Conservation (phyloP, 768 basidiomycete species). For the Hysterangium stoloniferum region DNA sequence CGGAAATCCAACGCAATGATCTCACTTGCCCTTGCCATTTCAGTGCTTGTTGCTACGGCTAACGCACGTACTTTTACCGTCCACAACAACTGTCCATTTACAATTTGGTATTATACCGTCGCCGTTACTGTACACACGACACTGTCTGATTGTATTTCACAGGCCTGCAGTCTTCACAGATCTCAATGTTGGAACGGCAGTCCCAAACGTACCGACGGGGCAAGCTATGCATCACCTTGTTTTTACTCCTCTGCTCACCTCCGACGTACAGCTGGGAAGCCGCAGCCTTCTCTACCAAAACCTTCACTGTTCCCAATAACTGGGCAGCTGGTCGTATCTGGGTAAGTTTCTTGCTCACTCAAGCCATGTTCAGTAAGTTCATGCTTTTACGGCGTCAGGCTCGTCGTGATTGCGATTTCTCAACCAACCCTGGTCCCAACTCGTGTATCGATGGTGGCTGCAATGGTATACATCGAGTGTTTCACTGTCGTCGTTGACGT, state of each 20-base stretch:
- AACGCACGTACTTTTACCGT: conserved; percentile 49
- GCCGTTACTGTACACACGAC: too few species aligned
- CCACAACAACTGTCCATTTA: conserved; percentile 58
- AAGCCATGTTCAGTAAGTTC: background rate
- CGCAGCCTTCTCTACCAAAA: conserved; percentile 28
- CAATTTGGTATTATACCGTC: conserved; percentile 64
- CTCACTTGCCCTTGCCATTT: too few species aligned
- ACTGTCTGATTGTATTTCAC: conserved; percentile 1
- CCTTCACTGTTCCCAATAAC: conserved; percentile 49
- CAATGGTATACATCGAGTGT: conserved; percentile 35
- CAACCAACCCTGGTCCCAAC: conserved; percentile 39
- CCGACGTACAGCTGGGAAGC: conserved; percentile 32
- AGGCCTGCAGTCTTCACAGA: conserved; percentile 57
- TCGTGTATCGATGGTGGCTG: conserved; percentile 62
- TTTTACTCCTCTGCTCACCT: too few species aligned
- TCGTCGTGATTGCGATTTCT: conserved; percentile 58
- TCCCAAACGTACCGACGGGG: conserved; percentile 41
- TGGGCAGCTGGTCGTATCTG: conserved; percentile 62
- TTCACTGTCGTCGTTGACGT: background rate
- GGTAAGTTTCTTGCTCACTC: conserved; percentile 27
- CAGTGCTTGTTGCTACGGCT: background rate
- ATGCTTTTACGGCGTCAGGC: conserved; percentile 19
- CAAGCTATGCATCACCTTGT: conserved; percentile 21
- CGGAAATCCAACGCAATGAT: too few species aligned
- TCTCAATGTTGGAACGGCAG: conserved; percentile 38